Percentiles rank a stretch among this genome's conserved stretches.
Evolutionary conservation across 805 yeast species (phyloP).

Genomic region (Lipomyces sp.): DNA sequence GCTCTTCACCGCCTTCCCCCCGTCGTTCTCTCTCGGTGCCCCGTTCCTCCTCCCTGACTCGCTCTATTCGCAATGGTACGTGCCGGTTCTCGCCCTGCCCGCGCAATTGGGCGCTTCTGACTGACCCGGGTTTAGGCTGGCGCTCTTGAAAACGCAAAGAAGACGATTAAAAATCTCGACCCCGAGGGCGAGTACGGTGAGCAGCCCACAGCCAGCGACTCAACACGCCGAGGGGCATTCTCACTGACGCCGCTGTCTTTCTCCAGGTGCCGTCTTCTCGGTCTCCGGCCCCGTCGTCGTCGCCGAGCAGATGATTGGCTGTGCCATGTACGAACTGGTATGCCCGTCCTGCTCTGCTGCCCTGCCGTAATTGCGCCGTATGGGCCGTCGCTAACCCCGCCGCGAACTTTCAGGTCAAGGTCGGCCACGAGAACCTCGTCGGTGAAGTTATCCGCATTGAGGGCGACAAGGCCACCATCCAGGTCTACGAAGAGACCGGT

Average conservation of each 20-base stretch:
- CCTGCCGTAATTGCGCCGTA: no score
- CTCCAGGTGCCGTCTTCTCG: slow-evolving; percentile 60
- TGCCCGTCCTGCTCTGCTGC: slow-evolving; percentile 3
- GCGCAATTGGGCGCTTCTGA: slow-evolving; percentile 2
- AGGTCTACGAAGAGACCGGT: slow-evolving; percentile 94
- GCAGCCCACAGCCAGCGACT: not conserved
- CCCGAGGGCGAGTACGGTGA: slow-evolving; percentile 75
- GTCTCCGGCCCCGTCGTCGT: slow-evolving; percentile 98
- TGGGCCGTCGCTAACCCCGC: no score
- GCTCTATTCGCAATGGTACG: slow-evolving; percentile 24
- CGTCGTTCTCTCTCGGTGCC: slow-evolving; percentile 1
- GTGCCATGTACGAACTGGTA: slow-evolving; percentile 98
- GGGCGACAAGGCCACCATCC: slow-evolving; percentile 95
- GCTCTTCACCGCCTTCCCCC: slow-evolving; percentile 2
- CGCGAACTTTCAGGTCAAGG: slow-evolving; percentile 58
- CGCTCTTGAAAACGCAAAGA: slow-evolving; percentile 95
- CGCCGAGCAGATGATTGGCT: slow-evolving; percentile 98
- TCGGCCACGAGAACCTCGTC: slow-evolving; percentile 93
- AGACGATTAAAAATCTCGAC: slow-evolving; percentile 84
- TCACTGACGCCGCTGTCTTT: not conserved
- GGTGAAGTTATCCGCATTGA: slow-evolving; percentile 98
- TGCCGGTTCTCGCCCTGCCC: not conserved
- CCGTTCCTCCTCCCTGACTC: not conserved
- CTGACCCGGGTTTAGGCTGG: slow-evolving; percentile 61
- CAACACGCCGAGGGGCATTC: not conserved